Evolutionary conservation across 2,329 filamentous ascomycete genomes (phyloP), one percentile per base, ranked within the genome.

Genomic region (Aspergillus amoenus): DNA sequence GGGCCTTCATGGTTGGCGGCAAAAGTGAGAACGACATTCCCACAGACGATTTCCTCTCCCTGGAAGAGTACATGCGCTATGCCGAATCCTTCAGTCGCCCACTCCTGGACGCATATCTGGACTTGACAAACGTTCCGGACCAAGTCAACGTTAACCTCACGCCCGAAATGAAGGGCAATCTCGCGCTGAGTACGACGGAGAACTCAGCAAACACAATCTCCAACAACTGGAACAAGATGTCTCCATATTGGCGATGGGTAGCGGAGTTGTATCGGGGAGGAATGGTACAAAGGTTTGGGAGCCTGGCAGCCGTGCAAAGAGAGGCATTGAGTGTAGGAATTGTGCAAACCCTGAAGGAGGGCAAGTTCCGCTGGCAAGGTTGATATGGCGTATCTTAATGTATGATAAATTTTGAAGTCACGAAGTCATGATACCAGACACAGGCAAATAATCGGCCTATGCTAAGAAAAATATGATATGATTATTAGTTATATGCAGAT

Each of bases 261-360:
- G 72, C 72, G 6, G 74, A 76, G 56, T 53, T 77, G 44, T 78
- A 79, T 51, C 68, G 73, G 40, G 62, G 60, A 9, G 76, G 75
- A 45, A 77, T 78, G 69, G 67, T 76, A 27, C 64, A 66, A 27
- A 72, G 66, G 21, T 78, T 76, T 61, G 76, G 76, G 17, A 66
- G 70, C 53, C 44, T 79, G 49, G 71, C 72, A 4, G 73, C 75
- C 12, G 76, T 77, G 11, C 74, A 76, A 52, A 62, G 69, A 12
- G 72, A 72, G 50, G 73, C 73, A 37, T 71, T 79, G 64, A 76
- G 76, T 2, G 56, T 78, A 44, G 76, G 76, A 11, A 75, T 79
- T 9, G 68, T 78, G 15, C 74, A 76, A 63, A 73, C 77, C 3
- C 61, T 78, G 62, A 72, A 72, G 60, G 68, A 75, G 56, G 73